Evolutionary conservation across 2,329 filamentous ascomycete species (phyloP).

Genomic region (Venturia oleaginea): DNA sequence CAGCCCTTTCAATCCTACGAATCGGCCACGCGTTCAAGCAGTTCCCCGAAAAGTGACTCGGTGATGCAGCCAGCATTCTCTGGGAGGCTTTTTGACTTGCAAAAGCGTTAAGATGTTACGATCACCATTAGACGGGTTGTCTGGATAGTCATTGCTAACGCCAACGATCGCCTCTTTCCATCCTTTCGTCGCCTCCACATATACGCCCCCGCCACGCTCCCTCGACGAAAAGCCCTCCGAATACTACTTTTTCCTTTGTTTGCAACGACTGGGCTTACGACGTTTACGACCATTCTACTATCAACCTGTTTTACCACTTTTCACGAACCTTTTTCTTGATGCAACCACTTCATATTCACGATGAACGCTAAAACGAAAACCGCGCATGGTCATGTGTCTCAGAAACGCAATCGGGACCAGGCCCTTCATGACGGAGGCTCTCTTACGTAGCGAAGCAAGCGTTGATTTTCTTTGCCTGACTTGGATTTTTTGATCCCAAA

Average conservation of each 20-base stretch:
- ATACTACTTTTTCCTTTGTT: constrained; percentile 1
- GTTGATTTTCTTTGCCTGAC: constrained; percentile 1
- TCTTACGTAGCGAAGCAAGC: constrained; percentile 6
- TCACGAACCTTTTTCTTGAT: constrained; percentile 1
- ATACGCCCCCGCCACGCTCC: not conserved
- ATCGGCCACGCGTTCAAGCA: not conserved
- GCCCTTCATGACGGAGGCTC: constrained; percentile 6
- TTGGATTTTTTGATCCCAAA: constrained; percentile 3
- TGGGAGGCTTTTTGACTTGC: not conserved
- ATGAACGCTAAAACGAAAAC: constrained; percentile 4
- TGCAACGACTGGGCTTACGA: not conserved
- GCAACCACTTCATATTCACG: not conserved
- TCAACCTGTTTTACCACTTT: not conserved
- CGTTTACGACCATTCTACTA: constrained; percentile 9
- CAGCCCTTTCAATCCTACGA: constrained; percentile 10
- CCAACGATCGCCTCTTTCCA: not conserved
- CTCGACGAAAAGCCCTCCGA: not conserved
- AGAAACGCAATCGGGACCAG: not conserved
- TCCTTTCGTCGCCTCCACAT: not conserved
- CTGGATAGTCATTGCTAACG: not conserved
- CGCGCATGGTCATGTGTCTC: not conserved
- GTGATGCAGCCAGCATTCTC: not conserved
- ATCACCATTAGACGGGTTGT: not conserved
- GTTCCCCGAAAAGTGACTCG: constrained; percentile 5
- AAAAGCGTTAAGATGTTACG: not conserved